These are phyloP conservation scores for Pistacia vera DNA, from an alignment of 345 rosid species.

Conservation along the genomic window DNA sequence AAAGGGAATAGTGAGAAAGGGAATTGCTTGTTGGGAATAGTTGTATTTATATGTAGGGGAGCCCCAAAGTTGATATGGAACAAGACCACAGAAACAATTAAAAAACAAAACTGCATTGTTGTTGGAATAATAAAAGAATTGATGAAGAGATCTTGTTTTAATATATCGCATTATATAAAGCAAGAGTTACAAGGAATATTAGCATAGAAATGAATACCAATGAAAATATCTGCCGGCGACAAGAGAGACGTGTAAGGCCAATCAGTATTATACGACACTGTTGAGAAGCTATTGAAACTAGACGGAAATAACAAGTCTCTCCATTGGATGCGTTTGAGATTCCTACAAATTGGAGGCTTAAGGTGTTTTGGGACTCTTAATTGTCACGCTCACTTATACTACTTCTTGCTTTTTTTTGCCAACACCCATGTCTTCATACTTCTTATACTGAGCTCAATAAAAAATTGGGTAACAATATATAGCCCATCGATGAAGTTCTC, in stretches of 20 bases:
- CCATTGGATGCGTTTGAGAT: neutral
- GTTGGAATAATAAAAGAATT: conserved; percentile 21
- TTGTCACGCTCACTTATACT: no score
- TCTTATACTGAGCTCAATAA: no score
- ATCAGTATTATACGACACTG: neutral
- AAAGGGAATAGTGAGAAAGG: neutral
- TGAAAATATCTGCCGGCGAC: neutral
- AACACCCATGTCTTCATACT: no score
- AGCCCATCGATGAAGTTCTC: no score
- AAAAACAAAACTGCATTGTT: neutral
- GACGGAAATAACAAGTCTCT: neutral
- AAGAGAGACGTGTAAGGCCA: neutral
- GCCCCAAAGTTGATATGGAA: neutral
- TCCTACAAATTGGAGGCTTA: no score
- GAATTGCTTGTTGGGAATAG: neutral
- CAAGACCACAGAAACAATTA: neutral
- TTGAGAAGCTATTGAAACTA: no score
- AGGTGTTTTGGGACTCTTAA: no score
- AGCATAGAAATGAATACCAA: neutral
- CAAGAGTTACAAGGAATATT: neutral
- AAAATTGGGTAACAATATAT: no score
- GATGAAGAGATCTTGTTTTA: neutral
- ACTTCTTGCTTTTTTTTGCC: no score
- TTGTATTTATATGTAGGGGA: neutral
- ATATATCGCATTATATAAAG: neutral